Conservation (phyloP, 2,329 filamentous ascomycete species). For the Cladobotryum protrusum region DNA sequence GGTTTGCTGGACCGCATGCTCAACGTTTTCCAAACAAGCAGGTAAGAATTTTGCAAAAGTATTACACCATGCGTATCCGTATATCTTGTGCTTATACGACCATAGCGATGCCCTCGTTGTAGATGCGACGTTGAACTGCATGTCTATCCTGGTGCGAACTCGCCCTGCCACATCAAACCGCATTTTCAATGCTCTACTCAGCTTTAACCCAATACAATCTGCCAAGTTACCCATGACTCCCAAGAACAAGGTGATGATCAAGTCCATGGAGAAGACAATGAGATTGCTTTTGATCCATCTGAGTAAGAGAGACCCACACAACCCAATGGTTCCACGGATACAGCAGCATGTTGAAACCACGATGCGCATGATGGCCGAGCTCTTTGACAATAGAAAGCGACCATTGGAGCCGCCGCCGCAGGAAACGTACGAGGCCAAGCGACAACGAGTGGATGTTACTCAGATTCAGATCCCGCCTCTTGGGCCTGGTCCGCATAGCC, state of each 20-base stretch:
- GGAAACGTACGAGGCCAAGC: conserved; percentile 74
- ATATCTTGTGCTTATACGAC: conserved; percentile 8
- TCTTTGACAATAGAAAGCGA: conserved; percentile 82
- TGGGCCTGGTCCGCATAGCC: conserved; percentile 67
- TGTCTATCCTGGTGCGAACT: conserved; percentile 75
- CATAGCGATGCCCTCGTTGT: conserved; percentile 77
- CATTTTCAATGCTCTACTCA: conserved; percentile 77
- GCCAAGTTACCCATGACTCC: conserved; percentile 72
- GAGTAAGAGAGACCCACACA: conserved; percentile 77
- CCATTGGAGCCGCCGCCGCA: conserved; percentile 63
- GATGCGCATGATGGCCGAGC: conserved; percentile 68
- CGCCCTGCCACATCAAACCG: conserved; percentile 77
- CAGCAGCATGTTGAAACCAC: conserved; percentile 82
- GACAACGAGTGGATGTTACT: conserved; percentile 56
- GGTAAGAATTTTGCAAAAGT: conserved; percentile 46
- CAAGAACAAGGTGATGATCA: conserved; percentile 73
- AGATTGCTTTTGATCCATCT: conserved; percentile 78
- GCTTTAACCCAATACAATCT: conserved; percentile 84
- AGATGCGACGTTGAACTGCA: conserved; percentile 83
- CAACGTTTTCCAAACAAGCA: conserved; percentile 75
- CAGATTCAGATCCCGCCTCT: conserved; percentile 60
- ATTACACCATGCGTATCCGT: not conserved
- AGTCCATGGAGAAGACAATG: conserved; percentile 92
- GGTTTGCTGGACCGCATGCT: conserved; percentile 87
- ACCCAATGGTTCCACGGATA: conserved; percentile 68